These are phyloP conservation scores for Clathrospora elynae DNA, from an alignment of 2,329 filamentous ascomycete species.

Conservation along the genomic window DNA sequence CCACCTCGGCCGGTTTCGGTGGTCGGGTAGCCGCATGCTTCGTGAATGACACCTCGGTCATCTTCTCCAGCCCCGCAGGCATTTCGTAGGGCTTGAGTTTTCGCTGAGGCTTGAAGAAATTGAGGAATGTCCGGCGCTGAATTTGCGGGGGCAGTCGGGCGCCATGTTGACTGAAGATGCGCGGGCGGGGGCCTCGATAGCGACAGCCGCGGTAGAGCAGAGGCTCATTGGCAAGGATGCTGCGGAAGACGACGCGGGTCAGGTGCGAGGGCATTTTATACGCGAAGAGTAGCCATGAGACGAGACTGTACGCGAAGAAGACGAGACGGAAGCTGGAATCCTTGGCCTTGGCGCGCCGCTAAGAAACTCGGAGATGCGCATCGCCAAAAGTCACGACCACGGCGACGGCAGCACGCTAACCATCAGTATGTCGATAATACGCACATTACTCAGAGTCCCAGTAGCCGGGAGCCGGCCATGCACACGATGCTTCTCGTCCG, in stretches of 20 bases:
- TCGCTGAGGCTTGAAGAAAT: conserved; percentile 68
- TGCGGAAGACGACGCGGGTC: conserved; percentile 64
- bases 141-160: conserved; percentile 21
- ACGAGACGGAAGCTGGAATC: conserved; percentile 21
- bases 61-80: conserved; percentile 72
- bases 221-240: conserved; percentile 59
- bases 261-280: conserved; percentile 63
- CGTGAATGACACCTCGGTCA: conserved; percentile 70
- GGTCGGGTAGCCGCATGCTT: conserved; percentile 67
- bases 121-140: conserved; percentile 65
- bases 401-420: conserved; percentile 11
- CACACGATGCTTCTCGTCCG: conserved; percentile 35
- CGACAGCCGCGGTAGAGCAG: conserved; percentile 54
- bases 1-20: conserved; percentile 66
- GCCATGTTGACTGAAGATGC: conserved; percentile 28
- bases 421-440: conserved; percentile 31
- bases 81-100: conserved; percentile 64
- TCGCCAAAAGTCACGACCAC: conserved; percentile 16
- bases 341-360: conserved; percentile 11
- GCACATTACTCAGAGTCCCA: conserved; percentile 20
- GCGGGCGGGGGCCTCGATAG: conserved; percentile 40
- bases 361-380: conserved; percentile 23
- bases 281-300: conserved; percentile 19
- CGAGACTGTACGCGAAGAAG: conserved; percentile 18
- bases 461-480: conserved; percentile 14